These are phyloP conservation scores for Monocercomonoides exilis DNA, from an alignment of 78 protist genomes.

Conservation along the genomic window DNA sequence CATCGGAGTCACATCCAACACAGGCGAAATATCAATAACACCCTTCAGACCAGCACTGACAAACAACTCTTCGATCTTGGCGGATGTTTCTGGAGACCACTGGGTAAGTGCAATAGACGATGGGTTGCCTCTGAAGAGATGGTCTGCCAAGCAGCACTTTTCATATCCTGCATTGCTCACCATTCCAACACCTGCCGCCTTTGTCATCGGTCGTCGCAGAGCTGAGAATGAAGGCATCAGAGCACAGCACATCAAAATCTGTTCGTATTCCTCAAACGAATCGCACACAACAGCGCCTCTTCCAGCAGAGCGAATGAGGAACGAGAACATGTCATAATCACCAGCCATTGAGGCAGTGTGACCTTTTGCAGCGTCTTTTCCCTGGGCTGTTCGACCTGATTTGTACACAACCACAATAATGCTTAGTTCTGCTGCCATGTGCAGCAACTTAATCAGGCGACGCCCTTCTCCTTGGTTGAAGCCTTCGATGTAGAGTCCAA, in stretches of 20 bases:
- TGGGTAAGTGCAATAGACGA: not conserved
- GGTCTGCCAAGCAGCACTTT: slow-evolving; percentile 44
- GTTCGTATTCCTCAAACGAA: slow-evolving; percentile 13
- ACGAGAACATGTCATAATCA: slow-evolving; percentile 31
- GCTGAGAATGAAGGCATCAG: not conserved
- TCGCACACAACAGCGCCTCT: slow-evolving; percentile 17
- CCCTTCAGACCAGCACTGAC: not conserved
- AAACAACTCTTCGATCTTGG: not conserved
- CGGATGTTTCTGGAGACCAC: not conserved
- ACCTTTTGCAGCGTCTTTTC: slow-evolving; percentile 29
- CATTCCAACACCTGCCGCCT: not conserved
- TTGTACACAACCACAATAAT: slow-evolving; percentile 22
- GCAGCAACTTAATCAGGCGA: slow-evolving; percentile 1
- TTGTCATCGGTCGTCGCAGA: not conserved
- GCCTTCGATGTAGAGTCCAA: slow-evolving; percentile 28
- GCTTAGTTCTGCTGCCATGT: not conserved
- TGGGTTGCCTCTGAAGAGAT: slow-evolving; percentile 26
- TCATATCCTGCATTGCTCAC: slow-evolving; percentile 37
- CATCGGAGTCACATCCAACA: slow-evolving; percentile 18
- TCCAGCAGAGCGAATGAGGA: not conserved
- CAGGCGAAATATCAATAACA: not conserved
- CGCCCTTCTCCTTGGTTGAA: slow-evolving; percentile 22
- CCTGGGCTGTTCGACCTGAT: slow-evolving; percentile 23
- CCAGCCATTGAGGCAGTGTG: slow-evolving; percentile 49
- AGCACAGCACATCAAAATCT: not conserved